A percentile compares a stretch with the other conserved stretches of the same genome.
These are phyloP conservation scores for Didymella segeticola DNA, from an alignment of 2,329 filamentous ascomycete species.

Conservation along the genomic window DNA sequence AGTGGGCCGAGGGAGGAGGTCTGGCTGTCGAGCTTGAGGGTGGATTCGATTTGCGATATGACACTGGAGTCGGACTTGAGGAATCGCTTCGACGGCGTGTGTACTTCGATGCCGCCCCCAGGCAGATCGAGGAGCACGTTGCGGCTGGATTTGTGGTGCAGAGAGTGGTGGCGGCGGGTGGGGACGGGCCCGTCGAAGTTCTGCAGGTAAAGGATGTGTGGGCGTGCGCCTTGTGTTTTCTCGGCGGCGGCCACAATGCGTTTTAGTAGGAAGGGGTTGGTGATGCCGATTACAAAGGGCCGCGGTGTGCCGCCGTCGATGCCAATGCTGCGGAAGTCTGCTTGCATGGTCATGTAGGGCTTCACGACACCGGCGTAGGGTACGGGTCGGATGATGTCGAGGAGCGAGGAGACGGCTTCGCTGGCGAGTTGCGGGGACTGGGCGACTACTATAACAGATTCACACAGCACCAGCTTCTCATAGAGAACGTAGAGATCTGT, in stretches of 20 bases:
- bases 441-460: slow-evolving; percentile 50
- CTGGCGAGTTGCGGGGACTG: slow-evolving; percentile 52
- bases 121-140: slow-evolving; percentile 49
- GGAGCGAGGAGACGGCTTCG: slow-evolving; percentile 49
- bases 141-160: slow-evolving; percentile 45
- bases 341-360: slow-evolving; percentile 54
- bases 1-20: slow-evolving; percentile 46
- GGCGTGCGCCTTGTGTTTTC: slow-evolving; percentile 40
- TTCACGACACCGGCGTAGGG: slow-evolving; percentile 50
- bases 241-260: slow-evolving; percentile 47
- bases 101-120: slow-evolving; percentile 49
- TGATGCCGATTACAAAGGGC: slow-evolving; percentile 51
- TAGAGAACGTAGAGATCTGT: slow-evolving; percentile 51
- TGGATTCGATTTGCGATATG: slow-evolving; percentile 43
- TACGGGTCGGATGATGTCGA: slow-evolving; percentile 50
- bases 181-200: slow-evolving; percentile 46
- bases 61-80: slow-evolving; percentile 47
- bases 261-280: slow-evolving; percentile 52
- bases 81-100: slow-evolving; percentile 46
- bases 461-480: slow-evolving; percentile 51
- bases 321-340: slow-evolving; percentile 49
- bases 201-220: slow-evolving; percentile 50
- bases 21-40: slow-evolving; percentile 41
- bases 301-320: slow-evolving; percentile 49
- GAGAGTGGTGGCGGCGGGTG: slow-evolving; percentile 45